Percentiles rank a stretch among this genome's conserved stretches.
Evolutionary conservation across 768 basidiomycete genomes (phyloP).

Genomic region (Chalciporus piperatus): DNA sequence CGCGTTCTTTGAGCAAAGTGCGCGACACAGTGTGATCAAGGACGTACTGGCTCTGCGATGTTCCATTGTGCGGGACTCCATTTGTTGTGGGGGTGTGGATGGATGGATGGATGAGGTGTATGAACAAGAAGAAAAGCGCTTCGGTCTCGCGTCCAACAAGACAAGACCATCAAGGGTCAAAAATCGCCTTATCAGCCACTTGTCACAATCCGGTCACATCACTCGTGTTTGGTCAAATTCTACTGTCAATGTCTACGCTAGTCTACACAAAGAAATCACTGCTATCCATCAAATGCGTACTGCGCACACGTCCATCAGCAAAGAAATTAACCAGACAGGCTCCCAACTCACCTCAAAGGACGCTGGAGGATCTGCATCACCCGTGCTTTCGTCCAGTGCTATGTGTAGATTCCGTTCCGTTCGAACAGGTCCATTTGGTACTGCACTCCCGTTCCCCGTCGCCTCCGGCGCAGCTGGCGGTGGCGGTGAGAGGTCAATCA

Average conservation of each 20-base stretch:
- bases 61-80: constrained; percentile 71
- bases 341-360: constrained; percentile 72
- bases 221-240: not conserved
- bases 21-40: not conserved
- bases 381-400: constrained; percentile 64
- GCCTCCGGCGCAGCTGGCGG: constrained; percentile 30
- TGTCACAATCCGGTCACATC: constrained; percentile 22
- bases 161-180: constrained; percentile 9
- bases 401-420: constrained; percentile 47
- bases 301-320: constrained; percentile 32
- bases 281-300: constrained; percentile 75
- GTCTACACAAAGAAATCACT: constrained; percentile 25
- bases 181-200: constrained; percentile 26
- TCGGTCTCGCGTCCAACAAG: constrained; percentile 17
- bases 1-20: constrained; percentile 37
- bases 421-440: constrained; percentile 23
- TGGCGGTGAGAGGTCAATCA: constrained; percentile 61
- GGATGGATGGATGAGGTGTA: constrained; percentile 3
- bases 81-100: constrained; percentile 14
- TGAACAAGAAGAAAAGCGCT: constrained; percentile 4
- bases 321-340: not conserved
- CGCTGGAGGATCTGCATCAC: constrained; percentile 74
- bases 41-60: constrained; percentile 68
- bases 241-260: not conserved
- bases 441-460: constrained; percentile 28